Percentiles rank a stretch among this genome's conserved stretches.
These are phyloP conservation scores for Clitopilus passeckerianus DNA, from an alignment of 768 basidiomycete genomes.

Conservation along the genomic window DNA sequence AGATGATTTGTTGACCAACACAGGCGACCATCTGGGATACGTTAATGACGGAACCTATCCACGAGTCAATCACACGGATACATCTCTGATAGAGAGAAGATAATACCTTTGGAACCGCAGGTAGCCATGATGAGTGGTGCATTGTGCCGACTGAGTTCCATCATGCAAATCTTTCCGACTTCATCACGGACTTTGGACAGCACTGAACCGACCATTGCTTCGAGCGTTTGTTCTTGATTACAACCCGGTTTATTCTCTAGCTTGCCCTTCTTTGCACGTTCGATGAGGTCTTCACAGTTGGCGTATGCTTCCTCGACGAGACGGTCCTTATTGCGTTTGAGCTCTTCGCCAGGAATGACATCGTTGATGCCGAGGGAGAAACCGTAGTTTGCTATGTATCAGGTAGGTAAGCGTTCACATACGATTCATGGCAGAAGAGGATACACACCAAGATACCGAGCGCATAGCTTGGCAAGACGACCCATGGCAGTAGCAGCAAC, in stretches of 20 bases:
- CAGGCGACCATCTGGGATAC: conserved; percentile 99
- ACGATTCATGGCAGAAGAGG: no score
- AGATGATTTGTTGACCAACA: conserved; percentile 98
- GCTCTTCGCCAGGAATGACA: conserved; percentile 87
- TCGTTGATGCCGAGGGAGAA: conserved; percentile 99
- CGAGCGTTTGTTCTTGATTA: conserved; percentile 93
- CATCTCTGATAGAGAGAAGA: not conserved
- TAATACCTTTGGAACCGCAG: conserved; percentile 94
- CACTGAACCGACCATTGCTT: conserved; percentile 91
- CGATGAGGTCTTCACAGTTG: conserved; percentile 82
- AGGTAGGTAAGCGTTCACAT: conserved; percentile 12
- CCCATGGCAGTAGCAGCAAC: conserved; percentile 97
- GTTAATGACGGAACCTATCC: conserved; percentile 89
- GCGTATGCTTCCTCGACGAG: conserved; percentile 88
- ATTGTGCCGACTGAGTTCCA: conserved; percentile 94
- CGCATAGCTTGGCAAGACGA: conserved; percentile 90
- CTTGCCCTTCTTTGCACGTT: conserved; percentile 85
- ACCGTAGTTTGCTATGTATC: conserved; percentile 82
- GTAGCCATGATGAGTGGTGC: conserved; percentile 99
- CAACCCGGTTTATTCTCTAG: conserved; percentile 98
- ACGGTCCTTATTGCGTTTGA: conserved; percentile 76
- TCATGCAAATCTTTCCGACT: conserved; percentile 97
- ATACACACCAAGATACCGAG: conserved; percentile 79
- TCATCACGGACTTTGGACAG: conserved; percentile 94
- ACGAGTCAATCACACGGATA: not conserved